phyloP scores from a whole-genome alignment of 2,329 filamentous ascomycete genomes.

The Fusarium falciforme region DNA sequence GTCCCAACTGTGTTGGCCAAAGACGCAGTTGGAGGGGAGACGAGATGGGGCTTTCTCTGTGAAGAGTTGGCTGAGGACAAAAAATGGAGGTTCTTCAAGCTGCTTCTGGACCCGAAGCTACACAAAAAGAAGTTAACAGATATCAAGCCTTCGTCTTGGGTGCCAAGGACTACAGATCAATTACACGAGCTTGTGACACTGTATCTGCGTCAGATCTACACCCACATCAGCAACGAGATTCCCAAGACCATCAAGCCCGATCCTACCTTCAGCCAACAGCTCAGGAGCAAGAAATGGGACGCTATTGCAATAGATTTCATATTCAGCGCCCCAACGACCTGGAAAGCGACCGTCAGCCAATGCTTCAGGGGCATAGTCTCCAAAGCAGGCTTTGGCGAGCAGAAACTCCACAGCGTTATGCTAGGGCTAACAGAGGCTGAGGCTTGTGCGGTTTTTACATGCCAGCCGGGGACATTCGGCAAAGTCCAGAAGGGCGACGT shows the following conservation, averaged over 20 bases:
- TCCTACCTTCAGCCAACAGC: not conserved
- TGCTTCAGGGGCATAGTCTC: not conserved
- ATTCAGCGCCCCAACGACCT: not conserved
- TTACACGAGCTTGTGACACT: not conserved
- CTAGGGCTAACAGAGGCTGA: not conserved
- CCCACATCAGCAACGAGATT: not conserved
- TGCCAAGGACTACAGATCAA: not conserved
- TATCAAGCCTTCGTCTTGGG: not conserved
- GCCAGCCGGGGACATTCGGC: not conserved
- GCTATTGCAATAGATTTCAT: not conserved
- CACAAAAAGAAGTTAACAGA: not conserved
- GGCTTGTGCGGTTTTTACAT: not conserved
- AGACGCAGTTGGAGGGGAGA: not conserved
- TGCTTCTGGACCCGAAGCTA: not conserved
- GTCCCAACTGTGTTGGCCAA: not conserved
- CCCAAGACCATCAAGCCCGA: not conserved
- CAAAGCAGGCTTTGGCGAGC: not conserved
- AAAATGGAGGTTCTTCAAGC: not conserved
- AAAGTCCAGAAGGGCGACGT: not conserved
- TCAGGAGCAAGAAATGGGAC: not conserved
- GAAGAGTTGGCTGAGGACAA: not conserved
- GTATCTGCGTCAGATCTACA: not conserved
- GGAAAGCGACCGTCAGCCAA: not conserved
- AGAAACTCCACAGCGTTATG: not conserved
- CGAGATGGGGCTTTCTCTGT: not conserved